Base-by-base conservation (phyloP, 2,329 filamentous ascomycete species). In the Cladorrhinum sp. region DNA sequence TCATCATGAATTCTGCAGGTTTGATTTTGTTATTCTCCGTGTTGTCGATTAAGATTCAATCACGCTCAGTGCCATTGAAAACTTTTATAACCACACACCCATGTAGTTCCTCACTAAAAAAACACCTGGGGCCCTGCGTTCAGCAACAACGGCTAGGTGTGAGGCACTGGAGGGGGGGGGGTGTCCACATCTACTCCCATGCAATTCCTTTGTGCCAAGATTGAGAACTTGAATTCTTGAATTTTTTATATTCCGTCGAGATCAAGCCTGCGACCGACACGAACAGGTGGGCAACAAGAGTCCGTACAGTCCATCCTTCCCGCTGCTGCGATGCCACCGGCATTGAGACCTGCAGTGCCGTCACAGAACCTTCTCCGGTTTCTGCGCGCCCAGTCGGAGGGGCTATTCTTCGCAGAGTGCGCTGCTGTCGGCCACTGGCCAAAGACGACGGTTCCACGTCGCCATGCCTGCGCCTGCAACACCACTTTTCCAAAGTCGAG, bases 311-410 rank as follows among this genome's bases (percentile, higher is more conserved):
- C 41, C 41, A 41, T 50, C 38, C 59, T 48, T 36, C 53, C 29
- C 38, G 50, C 13, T 41, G 57, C 62, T 61, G 75, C 69, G 64
- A 84, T 84, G 79, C 77, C 77, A 65, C 74, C 75, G 62, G 70
- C 73, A 65, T 67, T 79, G 68, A 75, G 73, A 64, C 66, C 72
- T 45, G 76, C 78, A 53, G 81, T 79, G 55, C 83, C 83, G 24
- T 85, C 83, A 55, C 75, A 74, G 65, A 77, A 73, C 61, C 82
- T 93, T 20, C 79, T 95, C 64, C 86, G 86, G 66, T 93, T 91
- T 73, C 80, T 95, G 64, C 86, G 85, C 66, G 84, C 80, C 57
- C 90, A 93, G 73, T 85, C 89, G 65, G 82, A 89, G 67, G 78
- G 79, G 58, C 70, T 83, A 10, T 41, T 60, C 13, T 66, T 62